Percentiles rank a stretch among this genome's conserved stretches.
Evolutionary conservation across 2,329 filamentous ascomycete genomes (phyloP).

Genomic region (Sclerotinia sclerotiorum): DNA sequence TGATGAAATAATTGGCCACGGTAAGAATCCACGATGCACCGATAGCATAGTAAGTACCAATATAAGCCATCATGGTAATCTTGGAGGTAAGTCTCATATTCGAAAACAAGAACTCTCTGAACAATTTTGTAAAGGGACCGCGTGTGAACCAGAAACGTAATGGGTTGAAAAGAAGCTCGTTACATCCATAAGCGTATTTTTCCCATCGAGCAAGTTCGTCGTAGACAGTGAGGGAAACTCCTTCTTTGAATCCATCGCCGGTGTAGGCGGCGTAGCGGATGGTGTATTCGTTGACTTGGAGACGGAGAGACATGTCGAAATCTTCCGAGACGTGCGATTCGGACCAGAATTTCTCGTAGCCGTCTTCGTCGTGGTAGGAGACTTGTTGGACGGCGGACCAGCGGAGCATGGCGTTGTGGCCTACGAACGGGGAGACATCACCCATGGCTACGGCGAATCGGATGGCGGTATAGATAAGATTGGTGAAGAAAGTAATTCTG

Average conservation of each 20-base stretch:
- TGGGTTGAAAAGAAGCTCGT: conserved; percentile 78
- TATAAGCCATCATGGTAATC: conserved; percentile 73
- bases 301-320: conserved; percentile 77
- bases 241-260: conserved; percentile 77
- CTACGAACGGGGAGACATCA: conserved; percentile 76
- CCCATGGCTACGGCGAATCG: conserved; percentile 75
- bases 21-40: conserved; percentile 75
- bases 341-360: conserved; percentile 79
- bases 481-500: conserved; percentile 66
- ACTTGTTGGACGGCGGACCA: conserved; percentile 76
- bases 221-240: conserved; percentile 80
- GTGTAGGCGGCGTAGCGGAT: conserved; percentile 73
- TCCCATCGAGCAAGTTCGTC: conserved; percentile 84
- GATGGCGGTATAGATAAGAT: conserved; percentile 75
- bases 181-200: conserved; percentile 83
- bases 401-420: conserved; percentile 75
- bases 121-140: conserved; percentile 77
- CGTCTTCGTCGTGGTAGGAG: conserved; percentile 66
- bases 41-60: conserved; percentile 79
- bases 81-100: conserved; percentile 76
- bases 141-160: conserved; percentile 69
- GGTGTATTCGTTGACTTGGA: conserved; percentile 71
- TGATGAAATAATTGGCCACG: conserved; percentile 70
- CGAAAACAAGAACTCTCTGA: conserved; percentile 70
- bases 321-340: conserved; percentile 79